A percentile compares a stretch with the other conserved stretches of the same genome.
Conservation (phyloP, 2,329 filamentous ascomycete genomes). For the Colletotrichum neosansevieriae region DNA sequence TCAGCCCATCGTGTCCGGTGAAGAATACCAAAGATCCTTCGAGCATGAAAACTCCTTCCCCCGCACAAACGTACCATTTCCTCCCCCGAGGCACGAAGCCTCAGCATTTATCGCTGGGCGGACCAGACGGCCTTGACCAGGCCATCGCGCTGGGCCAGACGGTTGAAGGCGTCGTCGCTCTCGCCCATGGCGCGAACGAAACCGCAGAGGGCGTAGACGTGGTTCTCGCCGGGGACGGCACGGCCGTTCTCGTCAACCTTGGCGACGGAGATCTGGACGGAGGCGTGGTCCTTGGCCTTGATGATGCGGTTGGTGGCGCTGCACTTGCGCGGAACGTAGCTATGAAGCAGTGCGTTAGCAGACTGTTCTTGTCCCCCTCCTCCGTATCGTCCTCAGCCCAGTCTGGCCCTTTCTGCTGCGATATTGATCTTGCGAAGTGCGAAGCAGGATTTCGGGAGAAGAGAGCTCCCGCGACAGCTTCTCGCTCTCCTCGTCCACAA, state of each 20-base stretch:
- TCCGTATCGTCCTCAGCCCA: neutral
- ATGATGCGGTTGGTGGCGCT: conserved; percentile 99
- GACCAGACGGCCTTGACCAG: conserved; percentile 98
- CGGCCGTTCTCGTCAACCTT: conserved; percentile 99
- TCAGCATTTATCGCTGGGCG: conserved; percentile 69
- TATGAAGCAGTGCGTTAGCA: conserved; percentile 56
- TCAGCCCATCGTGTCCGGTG: conserved; percentile 9
- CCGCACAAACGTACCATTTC: conserved; percentile 35
- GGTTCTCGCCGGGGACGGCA: conserved; percentile 92
- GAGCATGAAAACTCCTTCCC: neutral
- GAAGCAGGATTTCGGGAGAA: neutral
- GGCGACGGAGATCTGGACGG: conserved; percentile 95
- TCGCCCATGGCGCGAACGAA: conserved; percentile 99
- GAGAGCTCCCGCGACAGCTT: neutral
- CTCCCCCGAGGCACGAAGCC: conserved; percentile 32
- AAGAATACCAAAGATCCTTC: neutral
- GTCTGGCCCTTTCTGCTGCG: neutral
- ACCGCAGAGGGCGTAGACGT: conserved; percentile 96
- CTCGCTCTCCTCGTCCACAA: neutral
- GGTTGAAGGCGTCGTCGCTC: conserved; percentile 96
- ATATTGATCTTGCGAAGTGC: no score
- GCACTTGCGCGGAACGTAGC: conserved; percentile 99
- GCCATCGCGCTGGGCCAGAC: conserved; percentile 94
- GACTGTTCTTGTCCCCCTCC: neutral
- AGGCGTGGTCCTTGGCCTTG: conserved; percentile 99